phyloP scores from a whole-genome alignment of 441 rosid genomes.

The Syzygium malaccense region DNA sequence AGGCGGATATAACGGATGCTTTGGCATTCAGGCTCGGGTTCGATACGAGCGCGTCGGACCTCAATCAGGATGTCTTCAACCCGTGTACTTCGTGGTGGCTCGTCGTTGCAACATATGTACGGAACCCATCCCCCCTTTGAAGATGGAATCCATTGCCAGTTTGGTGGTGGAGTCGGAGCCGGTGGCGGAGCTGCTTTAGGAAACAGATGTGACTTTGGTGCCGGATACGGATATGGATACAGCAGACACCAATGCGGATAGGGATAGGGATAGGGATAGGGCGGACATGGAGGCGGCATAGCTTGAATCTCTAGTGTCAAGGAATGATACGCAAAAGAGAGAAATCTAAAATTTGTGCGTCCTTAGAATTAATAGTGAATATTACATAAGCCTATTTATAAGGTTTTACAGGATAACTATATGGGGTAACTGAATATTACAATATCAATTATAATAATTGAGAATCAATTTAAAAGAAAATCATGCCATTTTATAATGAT shows the following conservation, averaged over 20 bases:
- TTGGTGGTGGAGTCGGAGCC: neutral
- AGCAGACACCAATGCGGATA: neutral
- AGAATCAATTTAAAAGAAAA: too few species aligned
- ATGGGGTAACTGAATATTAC: neutral
- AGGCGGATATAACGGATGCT: neutral
- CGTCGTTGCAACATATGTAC: neutral
- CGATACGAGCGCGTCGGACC: neutral
- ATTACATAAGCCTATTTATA: neutral
- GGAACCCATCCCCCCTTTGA: neutral
- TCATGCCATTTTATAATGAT: too few species aligned
- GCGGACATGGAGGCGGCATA: neutral
- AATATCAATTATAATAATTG: neutral
- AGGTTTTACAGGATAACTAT: neutral
- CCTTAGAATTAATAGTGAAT: neutral
- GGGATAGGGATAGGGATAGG: neutral
- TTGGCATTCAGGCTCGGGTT: neutral
- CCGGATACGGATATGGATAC: neutral
- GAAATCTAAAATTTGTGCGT: neutral
- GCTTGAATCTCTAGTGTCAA: neutral
- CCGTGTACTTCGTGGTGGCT: neutral
- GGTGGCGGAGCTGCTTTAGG: neutral
- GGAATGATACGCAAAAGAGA: neutral
- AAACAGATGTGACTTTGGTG: neutral
- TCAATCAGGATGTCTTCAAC: neutral
- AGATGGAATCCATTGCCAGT: neutral